Evolutionary conservation across 116 monocot genomes (phyloP), one percentile per base, ranked within the genome.

Genomic region (Zostera marina): DNA sequence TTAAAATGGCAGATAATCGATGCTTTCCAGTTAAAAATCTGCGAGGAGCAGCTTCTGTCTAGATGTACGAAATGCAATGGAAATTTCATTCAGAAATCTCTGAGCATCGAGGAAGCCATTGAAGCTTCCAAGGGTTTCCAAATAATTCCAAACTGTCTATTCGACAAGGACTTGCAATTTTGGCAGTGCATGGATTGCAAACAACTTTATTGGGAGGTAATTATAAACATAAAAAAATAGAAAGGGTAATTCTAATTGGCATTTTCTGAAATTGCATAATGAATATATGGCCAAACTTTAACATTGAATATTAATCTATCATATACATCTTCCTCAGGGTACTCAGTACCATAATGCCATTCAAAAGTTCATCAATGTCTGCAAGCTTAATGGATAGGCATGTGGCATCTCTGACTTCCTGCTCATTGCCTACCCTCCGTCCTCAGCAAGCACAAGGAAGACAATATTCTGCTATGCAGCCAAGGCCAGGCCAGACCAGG

Each of bases 21-120:
- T 22, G 71, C 83, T 12, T 98, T 98, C 62, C 60, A 77, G 14
- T 70, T 98, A 73, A 86, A 76, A 55, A 81, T 98, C 22, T 76
- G 76, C 22, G 86, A 98, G 74, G 81, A 98, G 19, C 72, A 80
- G 45, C 90, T 98, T 42, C 89, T 98, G 96, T 89, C 90, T 42
- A 82, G 96, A 61, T 98, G 96, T 65, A 89, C 96, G 59, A 98
- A 98, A 79, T 98, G 90, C 68, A 98, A 98, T 43, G 96, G 96
- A 4, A 74, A 62, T 54, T 96, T 96, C 68, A 83, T 89, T 72
- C 96, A 96, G 60, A 90, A 86, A 55, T 86, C 89, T 17, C 61
- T 98, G 15, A 78, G 71, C 22, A 72, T 73, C 40, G 90, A 98
- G 56, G 96, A 98, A 71, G 96, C 96, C 48, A 55, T 98, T 61